Percentiles rank a stretch among this genome's conserved stretches.
Conservation (phyloP, 768 basidiomycete species). For the Lentinus brumalis region DNA sequence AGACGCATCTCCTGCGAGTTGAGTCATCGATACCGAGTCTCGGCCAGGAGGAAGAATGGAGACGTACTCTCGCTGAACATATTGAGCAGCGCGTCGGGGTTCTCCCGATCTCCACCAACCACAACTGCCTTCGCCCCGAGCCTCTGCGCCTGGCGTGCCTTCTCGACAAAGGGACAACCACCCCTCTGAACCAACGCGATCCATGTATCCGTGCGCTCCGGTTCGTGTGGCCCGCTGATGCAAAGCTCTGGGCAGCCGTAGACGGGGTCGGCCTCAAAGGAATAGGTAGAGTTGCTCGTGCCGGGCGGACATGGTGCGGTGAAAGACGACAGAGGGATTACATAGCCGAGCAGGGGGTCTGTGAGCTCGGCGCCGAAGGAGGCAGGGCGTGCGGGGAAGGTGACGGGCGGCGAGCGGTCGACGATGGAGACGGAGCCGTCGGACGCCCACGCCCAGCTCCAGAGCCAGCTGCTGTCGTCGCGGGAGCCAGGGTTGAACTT, state of each 20-base stretch:
- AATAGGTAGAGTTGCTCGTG: conserved; percentile 27
- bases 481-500: conserved; percentile 27
- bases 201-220: conserved; percentile 71
- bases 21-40: conserved; percentile 12
- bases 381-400: conserved; percentile 71
- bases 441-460: conserved; percentile 43
- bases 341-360: conserved; percentile 45
- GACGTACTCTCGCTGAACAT: conserved; percentile 88
- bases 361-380: conserved; percentile 75
- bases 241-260: conserved; percentile 74
- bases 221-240: conserved; percentile 51
- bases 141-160: conserved; percentile 54
- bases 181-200: conserved; percentile 92
- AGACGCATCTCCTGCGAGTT: conserved; percentile 70
- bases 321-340: conserved; percentile 40
- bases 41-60: conserved; percentile 5
- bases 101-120: conserved; percentile 84
- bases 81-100: conserved; percentile 77
- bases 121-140: conserved; percentile 87
- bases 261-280: conserved; percentile 27
- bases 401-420: conserved; percentile 70
- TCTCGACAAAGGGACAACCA: conserved; percentile 87
- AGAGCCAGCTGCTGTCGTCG: conserved; percentile 37
- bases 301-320: conserved; percentile 43
- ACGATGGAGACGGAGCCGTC: conserved; percentile 66